phyloP scores from a whole-genome alignment of 345 rosid genomes.

The Eucalyptus caleyi region DNA sequence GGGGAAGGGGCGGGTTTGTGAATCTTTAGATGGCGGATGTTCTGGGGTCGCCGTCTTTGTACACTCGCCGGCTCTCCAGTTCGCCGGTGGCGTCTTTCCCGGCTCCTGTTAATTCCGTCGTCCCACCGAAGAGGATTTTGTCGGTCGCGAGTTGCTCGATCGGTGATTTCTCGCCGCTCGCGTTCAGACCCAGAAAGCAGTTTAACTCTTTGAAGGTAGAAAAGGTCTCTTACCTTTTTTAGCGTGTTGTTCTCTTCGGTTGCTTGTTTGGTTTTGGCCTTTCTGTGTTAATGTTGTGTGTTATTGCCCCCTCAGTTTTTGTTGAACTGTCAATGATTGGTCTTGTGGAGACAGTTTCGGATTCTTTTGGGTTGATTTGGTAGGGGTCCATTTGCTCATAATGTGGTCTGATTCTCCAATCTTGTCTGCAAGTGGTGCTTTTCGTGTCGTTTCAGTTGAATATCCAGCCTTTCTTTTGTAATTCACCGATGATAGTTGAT shows the following conservation, averaged over 20 bases:
- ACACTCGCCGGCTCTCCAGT: background rate
- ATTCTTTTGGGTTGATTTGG: background rate
- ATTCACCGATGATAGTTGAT: background rate
- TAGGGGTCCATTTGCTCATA: background rate
- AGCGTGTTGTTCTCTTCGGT: background rate
- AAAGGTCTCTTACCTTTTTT: background rate
- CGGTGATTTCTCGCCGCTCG: slow-evolving; percentile 4
- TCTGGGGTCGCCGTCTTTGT: background rate
- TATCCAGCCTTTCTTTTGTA: background rate
- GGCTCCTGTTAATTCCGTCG: background rate
- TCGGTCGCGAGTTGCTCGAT: background rate
- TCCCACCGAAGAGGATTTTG: background rate
- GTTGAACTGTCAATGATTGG: background rate
- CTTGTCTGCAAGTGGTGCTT: background rate
- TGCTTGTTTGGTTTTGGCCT: background rate
- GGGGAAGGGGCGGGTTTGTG: background rate
- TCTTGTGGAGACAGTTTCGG: background rate
- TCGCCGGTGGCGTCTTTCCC: background rate
- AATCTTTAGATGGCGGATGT: background rate
- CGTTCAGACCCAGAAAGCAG: slow-evolving; percentile 19
- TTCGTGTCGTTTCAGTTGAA: background rate
- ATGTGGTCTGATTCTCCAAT: background rate
- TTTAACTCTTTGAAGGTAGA: slow-evolving; percentile 34
- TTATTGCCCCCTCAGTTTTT: background rate
- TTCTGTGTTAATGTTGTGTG: background rate